These are phyloP conservation scores for Tothia fuscella DNA, from an alignment of 2,329 filamentous ascomycete genomes.

Conservation along the genomic window DNA sequence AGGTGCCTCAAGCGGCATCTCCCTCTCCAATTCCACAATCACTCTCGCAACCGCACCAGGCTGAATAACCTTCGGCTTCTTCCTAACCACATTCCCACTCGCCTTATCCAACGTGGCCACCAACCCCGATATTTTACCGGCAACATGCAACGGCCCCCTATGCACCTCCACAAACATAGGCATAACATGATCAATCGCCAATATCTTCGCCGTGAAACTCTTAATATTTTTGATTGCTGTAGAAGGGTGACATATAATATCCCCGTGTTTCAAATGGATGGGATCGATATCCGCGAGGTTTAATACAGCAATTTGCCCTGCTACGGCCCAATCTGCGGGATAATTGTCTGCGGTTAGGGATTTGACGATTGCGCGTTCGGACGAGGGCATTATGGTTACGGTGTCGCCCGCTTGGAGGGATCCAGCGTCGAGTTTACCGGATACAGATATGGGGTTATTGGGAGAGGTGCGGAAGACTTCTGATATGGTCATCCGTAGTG, in stretches of 20 bases:
- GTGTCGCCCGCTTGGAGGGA: constrained; percentile 74
- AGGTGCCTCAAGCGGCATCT: constrained; percentile 68
- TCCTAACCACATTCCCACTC: constrained; percentile 64
- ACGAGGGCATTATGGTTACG: constrained; percentile 67
- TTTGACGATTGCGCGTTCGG: constrained; percentile 70
- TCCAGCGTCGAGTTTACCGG: constrained; percentile 76
- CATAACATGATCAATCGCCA: constrained; percentile 81
- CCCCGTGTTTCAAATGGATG: constrained; percentile 63
- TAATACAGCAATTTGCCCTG: constrained; percentile 78
- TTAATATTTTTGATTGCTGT: constrained; percentile 59
- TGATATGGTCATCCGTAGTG: constrained; percentile 73
- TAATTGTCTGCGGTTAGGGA: constrained; percentile 66
- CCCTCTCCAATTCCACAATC: constrained; percentile 44
- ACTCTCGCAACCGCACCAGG: constrained; percentile 68
- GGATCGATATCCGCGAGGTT: constrained; percentile 77
- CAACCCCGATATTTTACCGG: constrained; percentile 62
- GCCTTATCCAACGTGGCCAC: constrained; percentile 66
- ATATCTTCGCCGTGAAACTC: constrained; percentile 67
- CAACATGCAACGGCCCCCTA: constrained; percentile 66
- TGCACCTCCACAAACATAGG: constrained; percentile 87
- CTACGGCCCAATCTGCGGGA: constrained; percentile 75
- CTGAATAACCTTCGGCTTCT: constrained; percentile 73
- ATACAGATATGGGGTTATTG: constrained; percentile 71
- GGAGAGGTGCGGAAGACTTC: constrained; percentile 75
- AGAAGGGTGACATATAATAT: constrained; percentile 66